Conservation (phyloP, 768 basidiomycete species). For the Suillus plorans region DNA sequence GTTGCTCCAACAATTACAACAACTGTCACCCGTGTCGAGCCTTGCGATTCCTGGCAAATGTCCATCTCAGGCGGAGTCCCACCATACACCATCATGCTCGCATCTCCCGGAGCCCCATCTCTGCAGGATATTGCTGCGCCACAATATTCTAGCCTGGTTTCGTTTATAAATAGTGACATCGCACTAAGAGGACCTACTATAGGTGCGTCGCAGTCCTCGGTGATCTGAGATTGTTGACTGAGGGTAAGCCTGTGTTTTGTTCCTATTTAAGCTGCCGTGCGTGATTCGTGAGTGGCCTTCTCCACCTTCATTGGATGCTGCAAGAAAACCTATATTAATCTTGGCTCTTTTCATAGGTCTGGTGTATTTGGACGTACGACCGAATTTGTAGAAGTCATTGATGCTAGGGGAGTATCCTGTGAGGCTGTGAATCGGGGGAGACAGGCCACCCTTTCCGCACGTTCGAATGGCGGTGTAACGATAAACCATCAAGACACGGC, state of each 20-base stretch:
- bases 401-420: conserved; percentile 8
- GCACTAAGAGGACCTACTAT: conserved; percentile 23
- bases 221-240: neutral
- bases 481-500: conserved; percentile 9
- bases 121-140: conserved; percentile 41
- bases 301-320: neutral
- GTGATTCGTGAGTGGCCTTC: conserved; percentile 40
- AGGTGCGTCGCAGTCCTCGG: conserved; percentile 36
- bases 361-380: conserved; percentile 32
- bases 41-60: conserved; percentile 49
- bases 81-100: conserved; percentile 45
- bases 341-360: conserved; percentile 28
- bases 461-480: neutral
- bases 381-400: conserved; percentile 4
- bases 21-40: conserved; percentile 39
- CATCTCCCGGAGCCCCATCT: conserved; percentile 35
- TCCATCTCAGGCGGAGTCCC: conserved; percentile 42
- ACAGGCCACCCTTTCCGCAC: neutral
- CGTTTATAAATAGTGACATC: conserved; percentile 42
- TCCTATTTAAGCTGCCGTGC: conserved; percentile 33
- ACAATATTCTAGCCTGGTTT: conserved; percentile 36
- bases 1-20: conserved; percentile 33
- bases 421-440: neutral
- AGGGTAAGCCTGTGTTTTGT: conserved; percentile 7
- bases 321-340: neutral